Base-by-base conservation (phyloP, 1,284 basidiomycete species). In the Papiliotrema terrestris region DNA sequence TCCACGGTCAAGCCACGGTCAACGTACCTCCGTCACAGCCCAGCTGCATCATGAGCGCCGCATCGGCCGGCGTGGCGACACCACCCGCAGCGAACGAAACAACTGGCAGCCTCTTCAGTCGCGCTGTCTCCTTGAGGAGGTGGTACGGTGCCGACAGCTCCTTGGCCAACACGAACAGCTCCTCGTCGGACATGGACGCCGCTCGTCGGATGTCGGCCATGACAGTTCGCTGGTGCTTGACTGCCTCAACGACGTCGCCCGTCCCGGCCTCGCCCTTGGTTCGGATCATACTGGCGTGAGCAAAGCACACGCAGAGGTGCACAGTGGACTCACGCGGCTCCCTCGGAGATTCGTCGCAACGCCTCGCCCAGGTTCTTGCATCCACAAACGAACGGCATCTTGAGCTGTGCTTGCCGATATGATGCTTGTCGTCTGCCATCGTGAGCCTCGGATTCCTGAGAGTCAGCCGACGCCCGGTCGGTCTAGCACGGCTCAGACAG, bases 21-120 rank as follows among this genome's bases (percentile, higher is more conserved):
- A 41, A 78, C 82, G 61, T 68, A 91, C 90, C 91, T 81, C 96
- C 95, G 73, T 98, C 95, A 75, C 91, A 94, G 48, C 95, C 94
- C 38, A 99, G 84, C 74, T 98, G 94, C 95, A 98, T 98, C 95
- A 98, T 97, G 62, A 99, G 79, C 3, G 96, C 96, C 22, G 95
- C 96, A 75, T 99, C 95, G 61, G 74, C 93, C 47, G 95, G 95
- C 5, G 95, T 98, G 49, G 96, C 94, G 56, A 98, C 85, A 62
- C 95, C 95, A 59, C 95, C 95, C 49, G 95, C 93, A 19, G 91
- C 91, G 74, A 93, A 94, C 67, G 71, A 69, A 59, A 83, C 96
- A 19, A 98, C 94, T 1, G 95, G 94, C 45, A 99, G 82, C 52
- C 89, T 84, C 80, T 97, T 96, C 65, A 96, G 80, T 49, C 93